Percentiles rank a stretch among this genome's conserved stretches.
Conservation (phyloP, 768 basidiomycete genomes). For the Boletus subparvulus region DNA sequence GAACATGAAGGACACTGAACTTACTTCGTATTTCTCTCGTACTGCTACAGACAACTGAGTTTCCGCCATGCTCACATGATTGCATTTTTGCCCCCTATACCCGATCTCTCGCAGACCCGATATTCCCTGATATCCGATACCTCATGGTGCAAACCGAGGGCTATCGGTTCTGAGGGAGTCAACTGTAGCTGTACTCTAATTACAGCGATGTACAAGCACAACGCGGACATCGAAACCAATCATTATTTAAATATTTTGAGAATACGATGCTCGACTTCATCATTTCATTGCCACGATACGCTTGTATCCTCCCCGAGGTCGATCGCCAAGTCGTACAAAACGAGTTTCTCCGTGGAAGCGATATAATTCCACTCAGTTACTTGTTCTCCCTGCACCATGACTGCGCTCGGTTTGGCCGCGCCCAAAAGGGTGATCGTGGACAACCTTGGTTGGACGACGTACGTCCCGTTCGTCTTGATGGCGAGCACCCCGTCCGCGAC, state of each 20-base stretch:
- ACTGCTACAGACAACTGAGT: no score
- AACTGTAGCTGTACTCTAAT: no score
- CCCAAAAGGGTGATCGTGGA: conserved; percentile 57
- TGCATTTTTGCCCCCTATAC: no score
- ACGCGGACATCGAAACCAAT: neutral
- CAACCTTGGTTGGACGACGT: conserved; percentile 43
- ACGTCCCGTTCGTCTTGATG: conserved; percentile 33
- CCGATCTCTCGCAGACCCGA: no score
- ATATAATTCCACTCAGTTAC: conserved; percentile 41
- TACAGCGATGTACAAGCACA: neutral
- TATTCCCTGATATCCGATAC: no score
- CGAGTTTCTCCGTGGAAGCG: conserved; percentile 39
- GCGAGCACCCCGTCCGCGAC: conserved; percentile 36
- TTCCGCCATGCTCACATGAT: no score
- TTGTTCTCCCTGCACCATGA: conserved; percentile 39
- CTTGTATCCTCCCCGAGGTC: conserved; percentile 42
- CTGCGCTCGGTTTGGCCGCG: conserved; percentile 37
- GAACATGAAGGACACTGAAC: no score
- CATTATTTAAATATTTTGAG: no score
- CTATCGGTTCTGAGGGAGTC: no score
- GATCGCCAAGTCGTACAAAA: conserved; percentile 36
- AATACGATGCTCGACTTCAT: neutral
- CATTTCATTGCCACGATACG: conserved; percentile 32
- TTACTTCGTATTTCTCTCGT: no score
- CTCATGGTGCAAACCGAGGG: no score